Evolutionary conservation across 2,329 filamentous ascomycete genomes (phyloP), one percentile per base, ranked within the genome.

Genomic region (Plenodomus lindquistii): DNA sequence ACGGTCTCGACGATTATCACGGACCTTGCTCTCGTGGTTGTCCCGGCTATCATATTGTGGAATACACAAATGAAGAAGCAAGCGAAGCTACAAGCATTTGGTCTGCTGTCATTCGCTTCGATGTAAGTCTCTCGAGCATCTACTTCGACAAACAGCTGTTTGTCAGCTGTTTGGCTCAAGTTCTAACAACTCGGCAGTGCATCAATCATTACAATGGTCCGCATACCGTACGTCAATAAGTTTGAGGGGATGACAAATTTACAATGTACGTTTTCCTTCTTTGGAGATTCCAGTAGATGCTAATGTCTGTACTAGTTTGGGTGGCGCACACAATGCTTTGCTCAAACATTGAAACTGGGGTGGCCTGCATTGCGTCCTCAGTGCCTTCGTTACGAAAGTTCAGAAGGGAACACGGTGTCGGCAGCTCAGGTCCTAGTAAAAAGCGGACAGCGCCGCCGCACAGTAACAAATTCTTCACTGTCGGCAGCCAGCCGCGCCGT

Each of bases 261-360:
- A 11, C 55, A 54, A 40, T 63, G 59, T 60, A 43, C 53, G 51
- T 29, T 3, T 13, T 2, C 27, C 8, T 20, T 4, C 19, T 3
- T 31, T 18, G 10, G 22, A 4, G n/a, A 16, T 17, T 15, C 15
- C 13, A 16, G 11, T 11, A 17, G 4, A 34, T 27, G 5, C 49
- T 46, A n/a, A 38, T n/a, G 41, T n/a, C 46, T 44, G 37, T 45
- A 18, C 8, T 15, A 59, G 55, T 61, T 44, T 62, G 59, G 57
- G 55, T 60, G 10, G 50, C 59, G 16, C 59, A 62, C 38, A 62
- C 46, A 15, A 52, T 62, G 50, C 53, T 62, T 21, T 62, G 53
- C 36, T 62, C 59, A 13, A 62, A 62, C 37, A 54, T 62, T 38
- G 59, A 62, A 52, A 62, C 57, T 7, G 59, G 57, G 19, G 60